Percentiles rank a stretch among this genome's conserved stretches.
phyloP scores from a whole-genome alignment of 768 basidiomycete species.

The Termitomyces sp. region DNA sequence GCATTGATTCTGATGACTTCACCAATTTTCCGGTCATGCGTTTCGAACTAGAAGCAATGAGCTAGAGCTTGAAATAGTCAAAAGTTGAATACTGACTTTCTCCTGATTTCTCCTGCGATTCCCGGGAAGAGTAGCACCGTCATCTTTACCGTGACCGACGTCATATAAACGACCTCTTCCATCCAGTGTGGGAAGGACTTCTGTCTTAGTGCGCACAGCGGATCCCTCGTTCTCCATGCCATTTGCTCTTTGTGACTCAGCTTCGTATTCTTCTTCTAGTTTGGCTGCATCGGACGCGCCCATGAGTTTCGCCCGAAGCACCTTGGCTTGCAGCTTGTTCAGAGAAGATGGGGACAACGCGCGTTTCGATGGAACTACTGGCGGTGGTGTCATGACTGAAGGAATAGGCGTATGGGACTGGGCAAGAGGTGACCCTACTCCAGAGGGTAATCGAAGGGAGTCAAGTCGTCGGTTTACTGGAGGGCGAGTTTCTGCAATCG shows the following conservation, averaged over 20 bases:
- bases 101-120: constrained; percentile 81
- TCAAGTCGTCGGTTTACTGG: constrained; percentile 50
- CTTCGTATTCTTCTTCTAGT: constrained; percentile 84
- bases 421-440: constrained; percentile 49
- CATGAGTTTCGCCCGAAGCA: constrained; percentile 87
- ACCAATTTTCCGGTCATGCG: constrained; percentile 85
- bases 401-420: constrained; percentile 83
- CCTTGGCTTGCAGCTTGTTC: constrained; percentile 90
- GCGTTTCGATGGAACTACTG: constrained; percentile 27
- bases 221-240: constrained; percentile 34
- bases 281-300: constrained; percentile 67
- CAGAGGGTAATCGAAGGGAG: constrained; percentile 55
- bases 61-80: not conserved
- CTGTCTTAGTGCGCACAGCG: constrained; percentile 54
- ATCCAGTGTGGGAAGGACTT: constrained; percentile 88
- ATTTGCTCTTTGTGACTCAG: constrained; percentile 46
- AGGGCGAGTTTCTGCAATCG: constrained; percentile 30
- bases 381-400: constrained; percentile 78
- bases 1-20: constrained; percentile 85
- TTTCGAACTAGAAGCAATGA: constrained; percentile 57
- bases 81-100: constrained; percentile 37
- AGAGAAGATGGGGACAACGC: constrained; percentile 71
- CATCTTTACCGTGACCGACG: constrained; percentile 73
- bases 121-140: constrained; percentile 44
- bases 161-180: constrained; percentile 84